These are phyloP conservation scores for Hericium erinaceus DNA, from an alignment of 768 basidiomycete genomes.

Conservation along the genomic window DNA sequence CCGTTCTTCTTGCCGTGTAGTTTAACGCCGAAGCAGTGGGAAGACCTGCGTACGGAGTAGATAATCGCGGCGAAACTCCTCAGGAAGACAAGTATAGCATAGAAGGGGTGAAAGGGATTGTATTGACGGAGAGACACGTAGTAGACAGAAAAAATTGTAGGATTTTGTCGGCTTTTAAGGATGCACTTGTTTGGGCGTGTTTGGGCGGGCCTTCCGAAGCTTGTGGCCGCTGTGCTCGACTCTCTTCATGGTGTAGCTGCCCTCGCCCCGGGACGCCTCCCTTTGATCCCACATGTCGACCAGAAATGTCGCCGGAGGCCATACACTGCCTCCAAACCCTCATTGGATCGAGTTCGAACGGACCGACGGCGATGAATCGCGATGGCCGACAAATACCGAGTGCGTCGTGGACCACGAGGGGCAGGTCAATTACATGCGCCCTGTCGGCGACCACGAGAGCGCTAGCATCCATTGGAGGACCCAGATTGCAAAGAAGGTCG, in stretches of 20 bases:
- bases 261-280: neutral
- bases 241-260: neutral
- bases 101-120: neutral
- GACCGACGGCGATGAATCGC: slow-evolving; percentile 45
- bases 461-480: slow-evolving; percentile 47
- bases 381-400: slow-evolving; percentile 52
- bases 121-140: neutral
- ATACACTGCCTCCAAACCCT: slow-evolving; percentile 40
- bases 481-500: slow-evolving; percentile 31
- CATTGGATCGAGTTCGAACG: slow-evolving; percentile 48
- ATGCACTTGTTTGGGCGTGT: neutral
- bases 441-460: slow-evolving; percentile 39
- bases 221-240: neutral
- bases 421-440: slow-evolving; percentile 64
- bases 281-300: neutral
- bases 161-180: neutral
- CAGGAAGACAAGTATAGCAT: neutral
- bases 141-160: neutral
- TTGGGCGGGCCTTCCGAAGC: neutral
- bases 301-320: slow-evolving; percentile 8
- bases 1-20: slow-evolving; percentile 46
- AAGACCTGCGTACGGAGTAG: slow-evolving; percentile 42
- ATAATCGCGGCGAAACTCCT: slow-evolving; percentile 41
- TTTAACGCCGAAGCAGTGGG: slow-evolving; percentile 56
- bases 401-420: slow-evolving; percentile 47